phyloP scores from a whole-genome alignment of 257 asterid genomes.

The Nicotiana undulata region DNA sequence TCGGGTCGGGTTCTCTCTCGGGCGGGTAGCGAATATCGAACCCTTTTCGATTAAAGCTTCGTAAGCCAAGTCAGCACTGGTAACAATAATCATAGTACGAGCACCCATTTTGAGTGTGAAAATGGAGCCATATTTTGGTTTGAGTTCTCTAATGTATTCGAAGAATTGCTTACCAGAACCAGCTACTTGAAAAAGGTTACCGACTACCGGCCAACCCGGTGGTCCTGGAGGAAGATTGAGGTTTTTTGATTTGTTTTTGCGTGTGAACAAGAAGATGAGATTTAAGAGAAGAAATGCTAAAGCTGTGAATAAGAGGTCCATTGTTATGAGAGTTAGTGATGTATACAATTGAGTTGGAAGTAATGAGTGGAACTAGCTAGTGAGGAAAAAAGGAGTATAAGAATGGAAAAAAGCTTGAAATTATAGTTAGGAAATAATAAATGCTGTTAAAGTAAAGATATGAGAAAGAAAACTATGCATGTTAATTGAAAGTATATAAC shows the following conservation, averaged over 20 bases:
- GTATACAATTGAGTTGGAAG: no score
- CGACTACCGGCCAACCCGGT: conserved; percentile 81
- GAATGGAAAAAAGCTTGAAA: conserved; percentile 26
- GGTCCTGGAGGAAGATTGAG: conserved; percentile 85
- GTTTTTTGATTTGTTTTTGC: conserved; percentile 38
- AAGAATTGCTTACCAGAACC: conserved; percentile 74
- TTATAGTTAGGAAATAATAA: conserved; percentile 32
- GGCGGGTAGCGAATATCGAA: conserved; percentile 67
- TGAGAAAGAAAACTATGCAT: background rate
- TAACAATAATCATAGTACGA: conserved; percentile 62
- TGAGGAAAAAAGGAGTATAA: background rate
- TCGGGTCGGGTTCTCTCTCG: conserved; percentile 74
- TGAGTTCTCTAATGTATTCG: conserved; percentile 53
- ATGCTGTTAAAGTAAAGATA: conserved; percentile 9
- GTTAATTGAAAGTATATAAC: no score
- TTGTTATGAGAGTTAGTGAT: background rate
- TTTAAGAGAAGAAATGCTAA: conserved; percentile 36
- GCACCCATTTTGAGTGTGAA: conserved; percentile 80
- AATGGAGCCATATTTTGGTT: conserved; percentile 61
- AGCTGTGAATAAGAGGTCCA: conserved; percentile 46
- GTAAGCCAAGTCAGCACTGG: conserved; percentile 43
- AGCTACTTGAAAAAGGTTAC: conserved; percentile 86
- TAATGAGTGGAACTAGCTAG: no score
- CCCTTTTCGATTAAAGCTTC: conserved; percentile 72
- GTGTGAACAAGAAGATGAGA: conserved; percentile 37